Conservation (phyloP, 768 basidiomycete species). For the Tricholoma sp. region DNA sequence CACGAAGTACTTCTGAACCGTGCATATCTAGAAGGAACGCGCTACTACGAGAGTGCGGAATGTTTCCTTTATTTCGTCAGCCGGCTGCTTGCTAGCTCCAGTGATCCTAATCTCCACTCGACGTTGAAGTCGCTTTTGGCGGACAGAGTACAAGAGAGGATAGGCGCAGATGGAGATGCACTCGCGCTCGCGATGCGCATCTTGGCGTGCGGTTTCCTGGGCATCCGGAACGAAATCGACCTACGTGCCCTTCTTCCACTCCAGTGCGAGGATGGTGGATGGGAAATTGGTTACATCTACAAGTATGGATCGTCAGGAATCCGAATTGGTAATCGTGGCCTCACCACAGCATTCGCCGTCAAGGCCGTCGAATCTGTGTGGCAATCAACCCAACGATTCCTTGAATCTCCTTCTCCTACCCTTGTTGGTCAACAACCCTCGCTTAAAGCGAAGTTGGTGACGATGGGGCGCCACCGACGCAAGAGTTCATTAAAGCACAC, state of each 20-base stretch:
- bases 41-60: constrained; percentile 49
- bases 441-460: constrained; percentile 4
- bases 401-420: constrained; percentile 13
- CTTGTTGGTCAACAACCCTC: constrained; percentile 8
- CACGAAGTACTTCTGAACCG: constrained; percentile 44
- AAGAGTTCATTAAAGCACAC: constrained; percentile 23
- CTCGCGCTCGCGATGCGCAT: constrained; percentile 56
- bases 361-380: constrained; percentile 38
- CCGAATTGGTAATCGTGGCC: constrained; percentile 48
- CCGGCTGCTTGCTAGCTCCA: constrained; percentile 35
- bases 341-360: constrained; percentile 50
- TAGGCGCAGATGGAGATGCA: constrained; percentile 45
- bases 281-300: constrained; percentile 53
- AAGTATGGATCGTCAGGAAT: constrained; percentile 45
- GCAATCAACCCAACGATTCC: neutral
- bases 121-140: constrained; percentile 35
- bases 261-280: constrained; percentile 53
- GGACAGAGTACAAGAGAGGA: constrained; percentile 43
- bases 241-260: constrained; percentile 37
- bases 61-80: constrained; percentile 48
- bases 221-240: constrained; percentile 39
- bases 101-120: constrained; percentile 30
- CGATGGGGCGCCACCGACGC: constrained; percentile 17
- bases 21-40: constrained; percentile 49
- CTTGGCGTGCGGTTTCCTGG: constrained; percentile 36